Conservation (phyloP, 371 early-diverging fungal species). For the Mucor piriformis region DNA sequence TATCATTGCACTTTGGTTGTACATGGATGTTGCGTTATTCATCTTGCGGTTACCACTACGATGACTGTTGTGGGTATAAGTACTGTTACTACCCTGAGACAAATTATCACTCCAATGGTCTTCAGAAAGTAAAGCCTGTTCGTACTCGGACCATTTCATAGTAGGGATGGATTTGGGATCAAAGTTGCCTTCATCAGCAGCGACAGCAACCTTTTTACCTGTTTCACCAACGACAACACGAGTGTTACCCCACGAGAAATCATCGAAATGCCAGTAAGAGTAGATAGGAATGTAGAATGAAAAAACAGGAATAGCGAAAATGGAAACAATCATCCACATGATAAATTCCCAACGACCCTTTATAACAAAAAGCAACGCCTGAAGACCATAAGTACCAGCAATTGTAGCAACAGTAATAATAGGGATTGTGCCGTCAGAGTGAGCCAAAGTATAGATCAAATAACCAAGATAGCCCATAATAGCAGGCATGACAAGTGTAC, state of each 20-base stretch:
- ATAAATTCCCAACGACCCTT: slow-evolving; percentile 91
- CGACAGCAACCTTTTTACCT: slow-evolving; percentile 64
- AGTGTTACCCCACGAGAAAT: slow-evolving; percentile 98
- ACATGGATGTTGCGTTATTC: background rate
- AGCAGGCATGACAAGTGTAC: slow-evolving; percentile 93
- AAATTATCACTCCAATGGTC: slow-evolving; percentile 43
- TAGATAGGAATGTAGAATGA: slow-evolving; percentile 84
- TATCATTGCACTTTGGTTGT: slow-evolving; percentile 11
- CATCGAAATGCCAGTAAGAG: slow-evolving; percentile 97
- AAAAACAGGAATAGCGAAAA: slow-evolving; percentile 86
- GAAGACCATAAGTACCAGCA: slow-evolving; percentile 81
- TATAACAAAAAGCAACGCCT: slow-evolving; percentile 83
- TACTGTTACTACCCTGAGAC: slow-evolving; percentile 42
- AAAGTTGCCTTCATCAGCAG: slow-evolving; percentile 53
- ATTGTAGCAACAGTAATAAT: slow-evolving; percentile 70
- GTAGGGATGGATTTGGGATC: slow-evolving; percentile 65
- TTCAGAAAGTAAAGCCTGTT: slow-evolving; percentile 69
- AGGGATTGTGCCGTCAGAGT: slow-evolving; percentile 89
- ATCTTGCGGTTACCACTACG: slow-evolving; percentile 13
- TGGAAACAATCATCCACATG: slow-evolving; percentile 94
- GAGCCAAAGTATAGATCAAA: slow-evolving; percentile 88
- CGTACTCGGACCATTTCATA: slow-evolving; percentile 91
- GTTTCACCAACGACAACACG: slow-evolving; percentile 83
- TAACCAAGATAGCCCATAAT: slow-evolving; percentile 86
- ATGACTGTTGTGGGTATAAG: slow-evolving; percentile 26